A percentile compares a stretch with the other conserved stretches of the same genome.
These are phyloP conservation scores for Stachybotrys chlorohalonatus DNA, from an alignment of 2,329 filamentous ascomycete genomes.

Conservation along the genomic window DNA sequence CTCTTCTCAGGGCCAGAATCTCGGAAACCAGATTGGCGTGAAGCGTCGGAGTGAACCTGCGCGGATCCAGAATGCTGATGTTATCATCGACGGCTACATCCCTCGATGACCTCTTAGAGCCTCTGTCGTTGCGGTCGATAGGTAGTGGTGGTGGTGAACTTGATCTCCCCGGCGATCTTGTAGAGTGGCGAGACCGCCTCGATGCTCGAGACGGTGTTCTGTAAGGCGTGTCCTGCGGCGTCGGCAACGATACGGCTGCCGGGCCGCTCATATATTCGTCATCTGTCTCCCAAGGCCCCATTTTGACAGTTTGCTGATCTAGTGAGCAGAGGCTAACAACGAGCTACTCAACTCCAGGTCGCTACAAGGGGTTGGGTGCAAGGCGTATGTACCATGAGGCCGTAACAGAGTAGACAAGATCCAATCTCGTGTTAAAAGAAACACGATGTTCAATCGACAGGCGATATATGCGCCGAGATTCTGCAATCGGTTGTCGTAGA, in stretches of 20 bases:
- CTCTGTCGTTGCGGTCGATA: constrained; percentile 32
- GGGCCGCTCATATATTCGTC: constrained; percentile 47
- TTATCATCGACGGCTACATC: constrained; percentile 58
- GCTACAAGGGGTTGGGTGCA: neutral
- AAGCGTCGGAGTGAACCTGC: constrained; percentile 87
- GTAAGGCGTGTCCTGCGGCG: constrained; percentile 63
- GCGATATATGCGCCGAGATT: neutral
- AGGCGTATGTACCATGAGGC: neutral
- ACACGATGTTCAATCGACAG: too few species aligned
- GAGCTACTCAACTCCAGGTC: neutral
- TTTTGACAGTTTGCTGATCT: constrained; percentile 16
- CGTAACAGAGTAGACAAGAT: neutral
- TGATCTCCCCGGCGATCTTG: constrained; percentile 50
- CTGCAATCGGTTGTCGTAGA: neutral
- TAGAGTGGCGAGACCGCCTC: constrained; percentile 54
- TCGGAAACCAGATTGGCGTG: constrained; percentile 93
- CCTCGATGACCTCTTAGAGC: constrained; percentile 42
- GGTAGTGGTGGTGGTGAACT: constrained; percentile 48
- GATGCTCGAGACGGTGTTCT: constrained; percentile 59
- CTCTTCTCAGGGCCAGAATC: constrained; percentile 76
- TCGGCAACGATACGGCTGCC: constrained; percentile 53
- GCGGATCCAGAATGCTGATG: constrained; percentile 72
- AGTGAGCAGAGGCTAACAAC: neutral
- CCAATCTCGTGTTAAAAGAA: too few species aligned
- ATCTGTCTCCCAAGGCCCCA: constrained; percentile 54